phyloP scores from a whole-genome alignment of 2,329 filamentous ascomycete genomes.

The Annulohypoxylon truncatum region DNA sequence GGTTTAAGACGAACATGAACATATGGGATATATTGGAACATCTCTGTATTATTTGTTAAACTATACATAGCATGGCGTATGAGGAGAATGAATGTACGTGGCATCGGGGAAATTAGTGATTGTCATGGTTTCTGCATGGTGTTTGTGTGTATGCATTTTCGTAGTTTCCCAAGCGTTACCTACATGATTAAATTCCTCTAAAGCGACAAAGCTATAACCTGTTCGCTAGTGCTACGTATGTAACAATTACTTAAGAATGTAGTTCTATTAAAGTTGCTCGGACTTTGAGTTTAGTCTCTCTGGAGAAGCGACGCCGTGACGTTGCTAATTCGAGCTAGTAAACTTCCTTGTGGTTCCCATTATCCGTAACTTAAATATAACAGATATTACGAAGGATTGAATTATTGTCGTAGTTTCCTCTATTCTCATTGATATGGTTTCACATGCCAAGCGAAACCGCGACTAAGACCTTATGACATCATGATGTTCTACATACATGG shows the following conservation, averaged over 20 bases:
- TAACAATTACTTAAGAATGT: background rate
- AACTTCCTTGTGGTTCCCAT: background rate
- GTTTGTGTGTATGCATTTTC: background rate
- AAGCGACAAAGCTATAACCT: background rate
- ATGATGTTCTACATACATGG: conserved; percentile 21
- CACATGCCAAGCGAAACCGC: conserved; percentile 29
- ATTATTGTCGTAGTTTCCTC: conserved; percentile 1
- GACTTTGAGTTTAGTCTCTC: background rate
- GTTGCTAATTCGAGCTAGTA: background rate
- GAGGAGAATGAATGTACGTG: conserved; percentile 8
- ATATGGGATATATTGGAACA: conserved; percentile 7
- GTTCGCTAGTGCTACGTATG: background rate
- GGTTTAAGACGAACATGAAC: background rate
- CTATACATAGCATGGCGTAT: conserved; percentile 15
- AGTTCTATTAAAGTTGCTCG: background rate
- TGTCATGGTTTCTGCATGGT: background rate
- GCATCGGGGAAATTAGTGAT: background rate
- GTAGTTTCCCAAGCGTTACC: background rate
- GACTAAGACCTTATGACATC: conserved; percentile 30
- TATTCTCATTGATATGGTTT: conserved; percentile 11
- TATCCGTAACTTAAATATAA: background rate
- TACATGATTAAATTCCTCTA: background rate
- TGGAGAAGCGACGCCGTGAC: background rate
- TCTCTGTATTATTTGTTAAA: background rate
- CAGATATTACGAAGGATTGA: background rate